Evolutionary conservation across 2,329 filamentous ascomycete species (phyloP).

Genomic region (Sclerotinia trifoliorum): DNA sequence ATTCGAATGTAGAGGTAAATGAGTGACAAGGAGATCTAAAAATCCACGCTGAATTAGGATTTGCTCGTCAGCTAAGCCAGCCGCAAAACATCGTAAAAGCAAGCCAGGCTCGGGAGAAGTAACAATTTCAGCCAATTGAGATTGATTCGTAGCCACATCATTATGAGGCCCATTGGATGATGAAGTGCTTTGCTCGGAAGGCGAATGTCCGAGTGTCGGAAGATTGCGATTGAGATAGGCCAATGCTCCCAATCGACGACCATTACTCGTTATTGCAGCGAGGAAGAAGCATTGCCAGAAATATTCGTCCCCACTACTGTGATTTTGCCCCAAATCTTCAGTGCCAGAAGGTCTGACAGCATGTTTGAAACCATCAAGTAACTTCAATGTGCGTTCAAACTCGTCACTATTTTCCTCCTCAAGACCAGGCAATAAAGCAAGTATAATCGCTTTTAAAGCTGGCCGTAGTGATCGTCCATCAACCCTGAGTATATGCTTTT

Average conservation of each 20-base stretch:
- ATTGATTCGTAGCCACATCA: conserved; percentile 44
- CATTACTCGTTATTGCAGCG: conserved; percentile 85
- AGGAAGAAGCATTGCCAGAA: conserved; percentile 99
- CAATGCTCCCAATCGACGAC: conserved; percentile 78
- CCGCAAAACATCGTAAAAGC: conserved; percentile 85
- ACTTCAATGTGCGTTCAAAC: conserved; percentile 80
- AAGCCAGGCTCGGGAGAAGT: conserved; percentile 89
- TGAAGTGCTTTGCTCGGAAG: conserved; percentile 37
- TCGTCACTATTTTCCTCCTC: conserved; percentile 98
- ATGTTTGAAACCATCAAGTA: conserved; percentile 75
- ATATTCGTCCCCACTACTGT: conserved; percentile 71
- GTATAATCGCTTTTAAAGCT: conserved; percentile 83
- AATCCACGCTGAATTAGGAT: conserved; percentile 91
- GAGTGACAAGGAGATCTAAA: conserved; percentile 85
- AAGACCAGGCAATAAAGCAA: conserved; percentile 84
- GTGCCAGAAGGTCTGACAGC: conserved; percentile 58
- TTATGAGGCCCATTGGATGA: conserved; percentile 36
- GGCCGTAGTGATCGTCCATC: conserved; percentile 72
- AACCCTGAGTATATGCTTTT: conserved; percentile 73
- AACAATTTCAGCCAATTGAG: conserved; percentile 62
- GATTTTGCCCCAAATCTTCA: conserved; percentile 51
- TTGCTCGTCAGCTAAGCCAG: conserved; percentile 83
- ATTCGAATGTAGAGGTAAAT: conserved; percentile 79
- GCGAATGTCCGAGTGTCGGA: conserved; percentile 61
- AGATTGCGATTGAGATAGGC: conserved; percentile 80